A percentile compares a stretch with the other conserved stretches of the same genome.
Evolutionary conservation across 2,329 filamentous ascomycete genomes (phyloP).

Genomic region (Ophiocordyceps robertsii): DNA sequence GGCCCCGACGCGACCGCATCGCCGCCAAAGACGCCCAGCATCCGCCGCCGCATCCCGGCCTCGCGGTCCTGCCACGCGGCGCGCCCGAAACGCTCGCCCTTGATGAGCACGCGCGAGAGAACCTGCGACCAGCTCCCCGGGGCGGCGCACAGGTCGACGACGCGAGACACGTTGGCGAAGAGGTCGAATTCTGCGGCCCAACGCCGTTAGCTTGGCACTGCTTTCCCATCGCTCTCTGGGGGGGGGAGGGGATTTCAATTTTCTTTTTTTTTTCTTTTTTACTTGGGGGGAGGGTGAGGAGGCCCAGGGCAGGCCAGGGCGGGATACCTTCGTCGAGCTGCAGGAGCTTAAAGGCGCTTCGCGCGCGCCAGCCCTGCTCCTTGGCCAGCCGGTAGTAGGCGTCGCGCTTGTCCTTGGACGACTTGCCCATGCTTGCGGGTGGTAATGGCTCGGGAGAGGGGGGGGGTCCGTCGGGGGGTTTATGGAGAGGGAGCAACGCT

Average conservation of each 20-base stretch:
- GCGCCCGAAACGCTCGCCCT: slow-evolving; percentile 80
- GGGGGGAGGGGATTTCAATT: no score
- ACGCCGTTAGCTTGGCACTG: background rate
- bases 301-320: no score
- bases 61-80: slow-evolving; percentile 80
- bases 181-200: slow-evolving; percentile 67
- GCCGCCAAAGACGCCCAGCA: slow-evolving; percentile 43
- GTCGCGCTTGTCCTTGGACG: slow-evolving; percentile 96
- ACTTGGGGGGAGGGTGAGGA: no score
- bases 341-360: slow-evolving; percentile 92
- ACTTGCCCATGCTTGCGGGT: slow-evolving; percentile 64
- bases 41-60: slow-evolving; percentile 47
- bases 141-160: slow-evolving; percentile 91
- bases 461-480: background rate
- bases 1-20: no score
- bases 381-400: slow-evolving; percentile 96
- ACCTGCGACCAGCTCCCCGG: slow-evolving; percentile 98
- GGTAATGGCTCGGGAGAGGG: background rate
- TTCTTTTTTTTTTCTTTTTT: no score
- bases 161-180: slow-evolving; percentile 77
- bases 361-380: slow-evolving; percentile 94
- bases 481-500: no score
- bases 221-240: no score
- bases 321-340: slow-evolving; percentile 78
- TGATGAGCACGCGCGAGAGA: slow-evolving; percentile 81